phyloP scores from a whole-genome alignment of 2,329 filamentous ascomycete species.

The Ceratocystis colombiana region DNA sequence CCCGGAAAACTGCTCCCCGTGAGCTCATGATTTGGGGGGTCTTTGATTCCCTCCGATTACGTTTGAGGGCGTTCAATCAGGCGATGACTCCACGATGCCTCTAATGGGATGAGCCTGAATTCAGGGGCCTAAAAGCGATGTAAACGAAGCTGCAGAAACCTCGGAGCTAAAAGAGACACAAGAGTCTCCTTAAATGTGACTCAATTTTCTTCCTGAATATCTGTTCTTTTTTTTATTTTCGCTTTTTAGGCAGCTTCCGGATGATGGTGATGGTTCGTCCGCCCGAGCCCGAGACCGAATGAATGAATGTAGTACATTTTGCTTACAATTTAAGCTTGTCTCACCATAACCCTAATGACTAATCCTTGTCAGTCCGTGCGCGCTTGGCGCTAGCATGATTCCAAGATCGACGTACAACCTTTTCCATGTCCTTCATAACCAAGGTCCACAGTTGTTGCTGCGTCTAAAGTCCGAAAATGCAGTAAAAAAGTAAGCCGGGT shows the following conservation, averaged over 20 bases:
- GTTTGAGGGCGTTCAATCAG: no score
- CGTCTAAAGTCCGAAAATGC: no score
- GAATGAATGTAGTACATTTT: neutral
- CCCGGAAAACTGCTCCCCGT: slow-evolving; percentile 44
- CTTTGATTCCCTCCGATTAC: neutral
- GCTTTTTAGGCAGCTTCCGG: neutral
- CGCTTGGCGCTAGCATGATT: no score
- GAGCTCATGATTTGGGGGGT: slow-evolving; percentile 11
- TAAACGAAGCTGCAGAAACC: neutral
- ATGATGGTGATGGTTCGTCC: neutral
- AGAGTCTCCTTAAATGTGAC: neutral
- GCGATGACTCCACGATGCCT: neutral
- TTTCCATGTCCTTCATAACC: no score
- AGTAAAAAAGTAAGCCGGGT: no score
- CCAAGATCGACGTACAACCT: no score
- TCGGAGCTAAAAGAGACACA: neutral
- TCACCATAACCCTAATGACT: neutral
- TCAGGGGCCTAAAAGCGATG: neutral
- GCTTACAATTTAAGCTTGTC: neutral
- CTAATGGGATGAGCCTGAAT: neutral
- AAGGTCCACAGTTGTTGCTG: no score
- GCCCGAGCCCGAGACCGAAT: neutral
- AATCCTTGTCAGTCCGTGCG: neutral
- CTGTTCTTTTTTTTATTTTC: no score
- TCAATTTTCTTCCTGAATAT: no score